Base-by-base conservation (phyloP, 768 basidiomycete species). In the Termitomyces eurrhizus region DNA sequence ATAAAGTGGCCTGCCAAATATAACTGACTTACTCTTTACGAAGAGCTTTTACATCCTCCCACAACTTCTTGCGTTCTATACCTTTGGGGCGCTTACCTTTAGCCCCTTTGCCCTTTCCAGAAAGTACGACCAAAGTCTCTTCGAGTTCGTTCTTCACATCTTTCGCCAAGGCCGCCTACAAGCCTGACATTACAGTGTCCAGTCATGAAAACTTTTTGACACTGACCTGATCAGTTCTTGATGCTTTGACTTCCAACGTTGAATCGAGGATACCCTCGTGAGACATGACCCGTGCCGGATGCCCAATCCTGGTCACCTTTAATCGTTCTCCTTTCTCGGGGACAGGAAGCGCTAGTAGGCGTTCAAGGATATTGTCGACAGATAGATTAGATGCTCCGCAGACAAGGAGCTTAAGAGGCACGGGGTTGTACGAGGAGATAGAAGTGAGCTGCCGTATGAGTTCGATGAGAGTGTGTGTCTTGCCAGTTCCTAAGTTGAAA, bases 311-410 rank as follows among this genome's bases (percentile, higher is more conserved):
- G 0, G 95, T 94, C 7, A 88, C 83, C 68, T 80, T 86, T 12
- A 92, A 65, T 61, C 74, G 80, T 24, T 77, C 73, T 4, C 77
- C 78, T 54, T 81, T 85, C 29, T 80, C 80, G 1, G 73, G 66
- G 0, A 73, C 62, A 13, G 88, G 86, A 4, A 91, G 74, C 16
- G 80, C 82, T 16, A 92, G 78, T 11, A 99, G 79, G 21, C 97
- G 82, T 66, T 95, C 89, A 13, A 99, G 80, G 42, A 99, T 89
- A 72, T 99, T 99, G 72, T 99, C 97, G 1, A 97, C 93, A 1
- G 95, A 90, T 54, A 99, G 78, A 66, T 99, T 97, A 3, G 92
- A 94, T 8, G 94, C 95, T 24, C 95, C 94, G 67, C 95, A 97
- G 4, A 98, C 88, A 13, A 98, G 84, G 4, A 97, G 74, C 36